Evolutionary conservation across 2,329 filamentous ascomycete species (phyloP), one percentile per base, ranked within the genome.

Genomic region (Aspergillus sp.): DNA sequence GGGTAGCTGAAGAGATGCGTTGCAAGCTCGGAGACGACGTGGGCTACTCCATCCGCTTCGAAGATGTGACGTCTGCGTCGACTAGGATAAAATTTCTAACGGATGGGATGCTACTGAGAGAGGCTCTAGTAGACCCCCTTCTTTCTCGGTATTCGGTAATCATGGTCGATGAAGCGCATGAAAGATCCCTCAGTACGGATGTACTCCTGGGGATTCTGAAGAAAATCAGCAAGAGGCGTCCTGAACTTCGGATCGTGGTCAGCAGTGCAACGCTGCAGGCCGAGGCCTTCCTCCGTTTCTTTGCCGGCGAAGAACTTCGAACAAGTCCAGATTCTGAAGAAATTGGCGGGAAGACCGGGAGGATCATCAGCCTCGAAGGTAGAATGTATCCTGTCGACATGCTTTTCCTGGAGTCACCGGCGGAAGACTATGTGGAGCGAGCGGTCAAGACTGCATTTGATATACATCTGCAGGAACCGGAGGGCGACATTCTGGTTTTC

Each of bases 141-240:
- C 64, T 98, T 22, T 91, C 84, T 13, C 75, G 86, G 8, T 98
- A 98, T 56, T 93, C 86, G 0, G 82, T 94, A 27, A 85, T 98
- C 48, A 95, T 98, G 86, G 82, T 98, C 5, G 91, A 98, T 53
- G 89, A 96, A 61, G 91, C 89, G 5, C 91, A 98, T 54, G 89
- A 96, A 60, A 73, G 91, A 33, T 94, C 86, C 30, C 73, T 96
- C 37, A 93, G 85, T 56, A 93, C 88, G 1, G 91, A 98, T 52
- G 75, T 98, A 8, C 68, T 96, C 5, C 72, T 98, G 3, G 89
- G 91, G 0, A 66, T 96, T 10, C 61, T 98, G 24, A 95, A 93
- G 57, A 96, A 96, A 58, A 89, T 98, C 31, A 66, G 77, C 34
- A 85, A 76, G 56, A 81, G 77, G 50, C 72, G 91, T 26, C 74